Evolutionary conservation across 176 grass and related monocot species (phyloP).

Genomic region (Bolboschoenus planiculmis): DNA sequence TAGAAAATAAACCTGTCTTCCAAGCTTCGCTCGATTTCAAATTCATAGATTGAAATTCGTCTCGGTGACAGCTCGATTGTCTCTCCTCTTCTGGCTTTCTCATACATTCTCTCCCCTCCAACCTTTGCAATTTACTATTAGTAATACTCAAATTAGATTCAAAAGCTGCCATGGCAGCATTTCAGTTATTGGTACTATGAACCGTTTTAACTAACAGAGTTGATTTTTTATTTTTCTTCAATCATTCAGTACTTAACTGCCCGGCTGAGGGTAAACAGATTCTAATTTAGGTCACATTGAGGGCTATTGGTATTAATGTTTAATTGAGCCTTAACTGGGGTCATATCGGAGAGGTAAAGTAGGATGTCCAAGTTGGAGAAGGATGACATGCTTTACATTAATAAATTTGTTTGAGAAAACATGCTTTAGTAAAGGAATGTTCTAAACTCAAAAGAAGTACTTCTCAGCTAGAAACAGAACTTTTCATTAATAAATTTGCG

Average conservation of each 20-base stretch:
- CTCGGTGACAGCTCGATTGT: constrained; percentile 80
- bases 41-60: constrained; percentile 74
- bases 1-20: constrained; percentile 58
- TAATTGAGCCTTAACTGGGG: neutral
- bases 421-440: neutral
- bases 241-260: neutral
- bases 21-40: constrained; percentile 87
- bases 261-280: neutral
- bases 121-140: constrained; percentile 37
- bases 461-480: neutral
- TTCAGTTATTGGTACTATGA: neutral
- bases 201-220: neutral
- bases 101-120: constrained; percentile 95
- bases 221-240: neutral
- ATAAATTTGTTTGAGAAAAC: neutral
- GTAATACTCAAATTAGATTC: neutral
- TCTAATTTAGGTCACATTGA: neutral
- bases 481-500: neutral
- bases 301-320: neutral
- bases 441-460: neutral
- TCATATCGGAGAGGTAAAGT: neutral
- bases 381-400: neutral
- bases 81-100: constrained; percentile 91
- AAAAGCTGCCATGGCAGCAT: neutral
- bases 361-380: neutral